Conservation (phyloP, 2,329 filamentous ascomycete genomes). For the Chaetomiaceae sp. region DNA sequence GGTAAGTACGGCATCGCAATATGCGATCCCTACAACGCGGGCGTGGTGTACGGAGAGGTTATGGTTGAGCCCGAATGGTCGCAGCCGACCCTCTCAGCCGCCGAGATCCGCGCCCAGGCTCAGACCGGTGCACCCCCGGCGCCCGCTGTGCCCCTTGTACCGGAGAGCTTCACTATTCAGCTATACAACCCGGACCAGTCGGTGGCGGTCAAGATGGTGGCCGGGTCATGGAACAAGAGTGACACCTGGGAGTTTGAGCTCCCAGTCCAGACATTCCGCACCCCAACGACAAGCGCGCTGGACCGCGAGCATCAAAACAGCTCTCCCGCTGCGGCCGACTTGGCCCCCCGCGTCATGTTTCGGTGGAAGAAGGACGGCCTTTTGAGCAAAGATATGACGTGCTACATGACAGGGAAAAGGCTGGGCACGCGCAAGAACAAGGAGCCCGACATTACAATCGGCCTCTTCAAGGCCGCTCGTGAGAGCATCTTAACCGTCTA, state of each 20-base stretch:
- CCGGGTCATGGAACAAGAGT: constrained; percentile 73
- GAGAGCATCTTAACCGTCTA: constrained; percentile 75
- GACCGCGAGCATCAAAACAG: constrained; percentile 64
- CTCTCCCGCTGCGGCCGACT: constrained; percentile 36
- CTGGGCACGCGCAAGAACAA: constrained; percentile 72
- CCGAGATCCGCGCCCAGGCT: constrained; percentile 66
- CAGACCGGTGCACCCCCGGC: constrained; percentile 38
- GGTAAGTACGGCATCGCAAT: constrained; percentile 86
- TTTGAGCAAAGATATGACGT: constrained; percentile 81
- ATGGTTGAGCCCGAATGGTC: constrained; percentile 81
- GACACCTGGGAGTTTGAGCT: constrained; percentile 90
- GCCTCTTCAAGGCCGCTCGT: constrained; percentile 68
- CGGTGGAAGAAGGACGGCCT: constrained; percentile 87
- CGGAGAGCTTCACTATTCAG: constrained; percentile 75
- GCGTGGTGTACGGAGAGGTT: constrained; percentile 83
- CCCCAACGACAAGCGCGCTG: constrained; percentile 71
- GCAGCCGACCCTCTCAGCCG: constrained; percentile 73
- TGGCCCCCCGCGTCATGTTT: constrained; percentile 74
- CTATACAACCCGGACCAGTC: constrained; percentile 93
- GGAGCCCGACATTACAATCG: constrained; percentile 94
- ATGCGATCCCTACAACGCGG: constrained; percentile 74
- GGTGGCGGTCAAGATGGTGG: constrained; percentile 64
- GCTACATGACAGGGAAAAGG: constrained; percentile 76
- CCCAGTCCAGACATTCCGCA: constrained; percentile 76
- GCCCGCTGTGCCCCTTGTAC: constrained; percentile 65